Conservation (phyloP, 202 grass and related monocot species). For the Miscanthus sacchariflorus region DNA sequence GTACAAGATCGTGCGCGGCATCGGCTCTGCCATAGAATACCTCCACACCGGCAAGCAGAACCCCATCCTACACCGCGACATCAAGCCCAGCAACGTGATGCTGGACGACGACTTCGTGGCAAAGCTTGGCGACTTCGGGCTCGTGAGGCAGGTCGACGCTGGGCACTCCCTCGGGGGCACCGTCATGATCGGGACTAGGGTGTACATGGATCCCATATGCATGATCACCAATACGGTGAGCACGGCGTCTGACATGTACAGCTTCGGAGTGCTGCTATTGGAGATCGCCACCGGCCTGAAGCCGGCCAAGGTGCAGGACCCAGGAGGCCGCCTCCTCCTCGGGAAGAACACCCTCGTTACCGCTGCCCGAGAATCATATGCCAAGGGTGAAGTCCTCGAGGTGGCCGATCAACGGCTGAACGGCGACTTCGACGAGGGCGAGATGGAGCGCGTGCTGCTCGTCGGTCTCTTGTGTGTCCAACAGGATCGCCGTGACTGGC, state of each 20-base stretch:
- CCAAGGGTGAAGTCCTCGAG: accelerated
- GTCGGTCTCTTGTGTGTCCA: neutral
- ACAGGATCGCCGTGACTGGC: neutral
- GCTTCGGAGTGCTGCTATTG: neutral
- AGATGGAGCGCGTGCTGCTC: neutral
- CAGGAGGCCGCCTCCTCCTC: neutral
- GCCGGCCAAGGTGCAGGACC: neutral
- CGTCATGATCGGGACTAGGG: neutral
- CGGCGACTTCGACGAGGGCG: neutral
- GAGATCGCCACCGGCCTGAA: neutral
- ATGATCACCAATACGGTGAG: neutral
- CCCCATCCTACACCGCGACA: slow-evolving; percentile 51
- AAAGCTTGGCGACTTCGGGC: slow-evolving; percentile 64
- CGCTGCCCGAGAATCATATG: neutral
- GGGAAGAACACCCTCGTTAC: neutral
- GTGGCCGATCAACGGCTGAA: neutral
- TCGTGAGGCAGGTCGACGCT: neutral
- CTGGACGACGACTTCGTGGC: slow-evolving; percentile 44
- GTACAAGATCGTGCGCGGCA: slow-evolving; percentile 24
- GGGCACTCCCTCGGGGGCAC: neutral
- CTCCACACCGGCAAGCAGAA: slow-evolving; percentile 37
- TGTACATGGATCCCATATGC: neutral
- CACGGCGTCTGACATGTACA: neutral
- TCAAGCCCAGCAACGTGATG: slow-evolving; percentile 62
- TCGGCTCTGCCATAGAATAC: slow-evolving; percentile 50